Conservation (phyloP, 2,329 filamentous ascomycete species). For the Dothideomycetes sp. region DNA sequence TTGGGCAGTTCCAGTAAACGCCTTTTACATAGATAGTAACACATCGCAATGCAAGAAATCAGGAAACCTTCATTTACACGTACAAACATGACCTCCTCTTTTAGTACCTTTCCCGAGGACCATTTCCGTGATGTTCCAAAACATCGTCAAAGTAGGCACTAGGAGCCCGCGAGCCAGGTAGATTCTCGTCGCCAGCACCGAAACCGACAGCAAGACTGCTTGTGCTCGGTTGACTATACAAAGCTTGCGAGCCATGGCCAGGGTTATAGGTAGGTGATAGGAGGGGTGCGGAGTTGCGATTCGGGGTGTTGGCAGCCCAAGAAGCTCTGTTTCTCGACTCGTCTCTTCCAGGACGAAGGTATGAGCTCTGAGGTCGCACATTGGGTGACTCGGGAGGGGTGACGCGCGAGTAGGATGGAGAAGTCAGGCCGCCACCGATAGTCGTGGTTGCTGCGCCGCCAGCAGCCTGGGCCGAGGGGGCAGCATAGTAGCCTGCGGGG, state of each 20-base stretch:
- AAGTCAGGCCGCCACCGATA: conserved; percentile 26
- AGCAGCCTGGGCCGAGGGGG: conserved; percentile 44
- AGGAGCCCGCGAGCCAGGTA: conserved; percentile 61
- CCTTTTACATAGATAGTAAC: no score
- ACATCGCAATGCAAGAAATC: no score
- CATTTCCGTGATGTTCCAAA: conserved; percentile 58
- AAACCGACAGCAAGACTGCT: conserved; percentile 21
- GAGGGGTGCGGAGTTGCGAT: neutral
- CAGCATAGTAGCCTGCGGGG: conserved; percentile 83
- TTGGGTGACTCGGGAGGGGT: conserved; percentile 15
- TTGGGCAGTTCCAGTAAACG: no score
- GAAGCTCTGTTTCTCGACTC: conserved; percentile 6
- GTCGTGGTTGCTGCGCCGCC: conserved; percentile 29
- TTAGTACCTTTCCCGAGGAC: conserved; percentile 10
- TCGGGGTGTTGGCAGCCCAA: neutral
- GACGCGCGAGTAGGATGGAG: conserved; percentile 19
- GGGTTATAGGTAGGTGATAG: conserved; percentile 1
- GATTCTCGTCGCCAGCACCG: conserved; percentile 26
- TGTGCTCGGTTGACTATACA: conserved; percentile 24
- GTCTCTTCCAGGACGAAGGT: conserved; percentile 9
- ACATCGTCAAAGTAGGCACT: conserved; percentile 86
- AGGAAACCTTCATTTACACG: no score
- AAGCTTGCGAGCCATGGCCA: conserved; percentile 3
- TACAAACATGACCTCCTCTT: no score
- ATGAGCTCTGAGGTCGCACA: conserved; percentile 12